Evolutionary conservation across 2,329 filamentous ascomycete genomes (phyloP).

Genomic region (Rosellinia necatrix): DNA sequence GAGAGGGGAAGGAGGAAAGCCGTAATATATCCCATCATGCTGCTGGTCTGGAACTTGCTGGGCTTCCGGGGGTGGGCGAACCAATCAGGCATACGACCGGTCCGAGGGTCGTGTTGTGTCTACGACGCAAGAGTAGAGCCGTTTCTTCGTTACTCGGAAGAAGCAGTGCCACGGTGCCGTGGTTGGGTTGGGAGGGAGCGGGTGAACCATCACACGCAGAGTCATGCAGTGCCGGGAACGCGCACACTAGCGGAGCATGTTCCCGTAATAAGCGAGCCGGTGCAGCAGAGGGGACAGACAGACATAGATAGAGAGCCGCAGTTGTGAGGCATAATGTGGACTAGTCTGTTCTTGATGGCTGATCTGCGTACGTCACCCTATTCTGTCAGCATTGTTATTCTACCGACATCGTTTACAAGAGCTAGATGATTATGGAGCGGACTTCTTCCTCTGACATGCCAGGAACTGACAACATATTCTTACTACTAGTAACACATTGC

Average conservation of each 20-base stretch:
- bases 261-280: slow-evolving; percentile 26
- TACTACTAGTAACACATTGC: background rate
- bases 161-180: slow-evolving; percentile 20
- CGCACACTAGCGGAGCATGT: slow-evolving; percentile 28
- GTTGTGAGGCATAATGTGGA: slow-evolving; percentile 4
- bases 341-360: background rate
- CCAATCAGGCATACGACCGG: slow-evolving; percentile 14
- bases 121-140: slow-evolving; percentile 9
- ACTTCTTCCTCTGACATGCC: background rate
- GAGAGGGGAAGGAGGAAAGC: too few species aligned
- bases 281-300: background rate
- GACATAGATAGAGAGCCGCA: background rate
- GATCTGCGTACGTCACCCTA: background rate
- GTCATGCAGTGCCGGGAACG: slow-evolving; percentile 20
- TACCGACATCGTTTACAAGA: too few species aligned
- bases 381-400: too few species aligned
- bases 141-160: slow-evolving; percentile 31
- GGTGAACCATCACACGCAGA: background rate
- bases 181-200: slow-evolving; percentile 12
- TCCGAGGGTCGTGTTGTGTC: slow-evolving; percentile 12
- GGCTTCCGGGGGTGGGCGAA: background rate
- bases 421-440: too few species aligned
- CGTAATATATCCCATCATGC: slow-evolving; percentile 28
- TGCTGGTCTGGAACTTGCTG: slow-evolving; percentile 20
- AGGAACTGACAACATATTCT: background rate